Evolutionary conservation across 2,329 filamentous ascomycete species (phyloP).

Genomic region (Pseudopyricularia cyperi): DNA sequence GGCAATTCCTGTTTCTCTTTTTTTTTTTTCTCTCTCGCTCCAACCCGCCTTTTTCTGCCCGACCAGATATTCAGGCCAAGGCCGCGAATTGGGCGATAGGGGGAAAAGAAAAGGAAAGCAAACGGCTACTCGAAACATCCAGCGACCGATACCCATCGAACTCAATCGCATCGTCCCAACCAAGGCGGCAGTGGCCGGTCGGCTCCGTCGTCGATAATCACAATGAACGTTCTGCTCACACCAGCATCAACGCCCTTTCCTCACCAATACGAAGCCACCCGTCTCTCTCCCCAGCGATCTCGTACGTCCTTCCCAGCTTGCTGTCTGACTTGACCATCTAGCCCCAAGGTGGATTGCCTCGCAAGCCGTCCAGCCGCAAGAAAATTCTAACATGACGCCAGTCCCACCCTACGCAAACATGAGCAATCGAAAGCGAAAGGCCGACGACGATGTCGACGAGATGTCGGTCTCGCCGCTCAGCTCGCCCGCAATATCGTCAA

Average conservation of each 20-base stretch:
- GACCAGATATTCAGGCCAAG: not conserved
- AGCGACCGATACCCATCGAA: not conserved
- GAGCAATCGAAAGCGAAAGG: slow-evolving; percentile 69
- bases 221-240: slow-evolving; percentile 50
- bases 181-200: not conserved
- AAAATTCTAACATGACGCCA: slow-evolving; percentile 9
- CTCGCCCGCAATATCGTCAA: slow-evolving; percentile 63
- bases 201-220: not conserved
- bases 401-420: slow-evolving; percentile 40
- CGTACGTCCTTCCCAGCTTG: slow-evolving; percentile 26
- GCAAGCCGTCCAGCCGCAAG: not conserved
- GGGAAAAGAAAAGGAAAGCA: no score
- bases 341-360: not conserved
- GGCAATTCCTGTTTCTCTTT: not conserved
- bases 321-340: not conserved
- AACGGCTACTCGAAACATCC: not conserved
- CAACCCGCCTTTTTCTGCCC: not conserved
- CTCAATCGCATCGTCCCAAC: not conserved
- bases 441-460: slow-evolving; percentile 68
- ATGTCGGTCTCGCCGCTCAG: slow-evolving; percentile 82
- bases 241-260: slow-evolving; percentile 46
- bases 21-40: no score
- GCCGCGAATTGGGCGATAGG: not conserved
- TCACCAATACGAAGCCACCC: slow-evolving; percentile 42
- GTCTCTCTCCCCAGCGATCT: slow-evolving; percentile 40